Percentiles rank a stretch among this genome's conserved stretches.
Evolutionary conservation across 1,284 basidiomycete species (phyloP).

Genomic region (Rhodotorula sp.): DNA sequence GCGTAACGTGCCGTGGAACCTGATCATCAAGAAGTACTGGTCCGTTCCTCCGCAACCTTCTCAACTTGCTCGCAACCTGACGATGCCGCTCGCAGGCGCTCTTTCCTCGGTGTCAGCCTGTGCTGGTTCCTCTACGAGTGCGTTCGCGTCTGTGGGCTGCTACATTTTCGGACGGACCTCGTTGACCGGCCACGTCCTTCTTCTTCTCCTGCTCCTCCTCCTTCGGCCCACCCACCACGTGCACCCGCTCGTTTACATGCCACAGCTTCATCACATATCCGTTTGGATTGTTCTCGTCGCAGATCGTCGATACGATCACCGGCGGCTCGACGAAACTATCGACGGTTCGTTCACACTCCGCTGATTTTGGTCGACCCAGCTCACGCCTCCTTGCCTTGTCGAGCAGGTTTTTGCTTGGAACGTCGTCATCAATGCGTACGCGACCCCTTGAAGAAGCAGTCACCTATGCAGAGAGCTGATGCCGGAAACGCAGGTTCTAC

Average conservation of each 20-base stretch:
- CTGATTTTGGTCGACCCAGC: neutral
- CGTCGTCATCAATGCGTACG: slow-evolving; percentile 43
- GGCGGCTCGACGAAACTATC: slow-evolving; percentile 58
- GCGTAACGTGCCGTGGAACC: slow-evolving; percentile 72
- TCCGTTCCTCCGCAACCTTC: slow-evolving; percentile 43
- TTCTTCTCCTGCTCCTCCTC: accelerated
- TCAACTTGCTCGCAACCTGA: too few species aligned
- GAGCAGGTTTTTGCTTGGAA: slow-evolving; percentile 65
- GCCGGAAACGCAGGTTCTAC: slow-evolving; percentile 49
- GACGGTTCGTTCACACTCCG: neutral
- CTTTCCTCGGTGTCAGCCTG: slow-evolving; percentile 44
- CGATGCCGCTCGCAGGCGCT: slow-evolving; percentile 13
- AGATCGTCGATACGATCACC: slow-evolving; percentile 67
- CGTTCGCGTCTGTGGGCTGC: neutral
- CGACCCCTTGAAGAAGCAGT: slow-evolving; percentile 48
- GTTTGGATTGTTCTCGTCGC: slow-evolving; percentile 13
- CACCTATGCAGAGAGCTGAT: slow-evolving; percentile 20
- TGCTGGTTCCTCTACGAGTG: slow-evolving; percentile 80
- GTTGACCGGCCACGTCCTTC: neutral
- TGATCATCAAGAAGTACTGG: slow-evolving; percentile 82
- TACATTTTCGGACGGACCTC: too few species aligned
- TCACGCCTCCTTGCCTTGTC: slow-evolving; percentile 50
- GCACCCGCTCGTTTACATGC: too few species aligned
- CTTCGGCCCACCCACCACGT: neutral
- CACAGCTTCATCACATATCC: slow-evolving; percentile 15